A percentile compares a stretch with the other conserved stretches of the same genome.
Evolutionary conservation across 139 green algal species (phyloP).

Genomic region (Chlorokybus atmophyticus): DNA sequence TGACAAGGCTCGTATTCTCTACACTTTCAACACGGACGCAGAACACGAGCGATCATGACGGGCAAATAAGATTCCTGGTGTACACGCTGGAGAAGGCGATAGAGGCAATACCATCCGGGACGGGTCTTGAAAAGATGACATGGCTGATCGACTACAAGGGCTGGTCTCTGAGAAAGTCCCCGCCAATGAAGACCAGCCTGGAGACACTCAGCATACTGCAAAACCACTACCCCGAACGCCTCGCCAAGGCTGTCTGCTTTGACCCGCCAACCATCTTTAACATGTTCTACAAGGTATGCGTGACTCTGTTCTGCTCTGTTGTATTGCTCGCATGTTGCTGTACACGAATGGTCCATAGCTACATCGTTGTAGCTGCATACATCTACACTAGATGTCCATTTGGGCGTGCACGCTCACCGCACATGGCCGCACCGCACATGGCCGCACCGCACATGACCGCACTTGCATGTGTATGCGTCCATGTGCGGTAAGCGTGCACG

Average conservation of each 20-base stretch:
- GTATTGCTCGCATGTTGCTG: too few species aligned
- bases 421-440: not conserved
- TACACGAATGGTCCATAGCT: too few species aligned
- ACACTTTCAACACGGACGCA: too few species aligned
- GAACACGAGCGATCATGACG: slow-evolving; percentile 32
- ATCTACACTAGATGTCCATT: slow-evolving; percentile 9
- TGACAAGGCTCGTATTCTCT: too few species aligned
- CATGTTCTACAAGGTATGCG: slow-evolving; percentile 33
- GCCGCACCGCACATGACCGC: not conserved
- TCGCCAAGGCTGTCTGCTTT: slow-evolving; percentile 30
- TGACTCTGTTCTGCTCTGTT: not conserved
- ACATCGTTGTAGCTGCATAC: too few species aligned
- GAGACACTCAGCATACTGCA: slow-evolving; percentile 45
- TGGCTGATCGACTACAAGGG: slow-evolving; percentile 38
- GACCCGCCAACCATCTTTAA: slow-evolving; percentile 38
- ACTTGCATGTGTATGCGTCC: not conserved
- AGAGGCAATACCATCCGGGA: not conserved
- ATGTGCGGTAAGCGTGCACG: not conserved
- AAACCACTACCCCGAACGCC: slow-evolving; percentile 41
- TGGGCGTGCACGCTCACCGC: not conserved
- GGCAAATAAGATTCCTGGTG: slow-evolving; percentile 34
- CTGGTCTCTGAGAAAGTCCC: slow-evolving; percentile 29
- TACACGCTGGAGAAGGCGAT: slow-evolving; percentile 36
- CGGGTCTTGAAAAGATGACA: slow-evolving; percentile 24
- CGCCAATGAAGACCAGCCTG: slow-evolving; percentile 35